A percentile compares a stretch with the other conserved stretches of the same genome.
These are phyloP conservation scores for Arachnopeziza araneosa DNA, from an alignment of 2,329 filamentous ascomycete genomes.

Conservation along the genomic window DNA sequence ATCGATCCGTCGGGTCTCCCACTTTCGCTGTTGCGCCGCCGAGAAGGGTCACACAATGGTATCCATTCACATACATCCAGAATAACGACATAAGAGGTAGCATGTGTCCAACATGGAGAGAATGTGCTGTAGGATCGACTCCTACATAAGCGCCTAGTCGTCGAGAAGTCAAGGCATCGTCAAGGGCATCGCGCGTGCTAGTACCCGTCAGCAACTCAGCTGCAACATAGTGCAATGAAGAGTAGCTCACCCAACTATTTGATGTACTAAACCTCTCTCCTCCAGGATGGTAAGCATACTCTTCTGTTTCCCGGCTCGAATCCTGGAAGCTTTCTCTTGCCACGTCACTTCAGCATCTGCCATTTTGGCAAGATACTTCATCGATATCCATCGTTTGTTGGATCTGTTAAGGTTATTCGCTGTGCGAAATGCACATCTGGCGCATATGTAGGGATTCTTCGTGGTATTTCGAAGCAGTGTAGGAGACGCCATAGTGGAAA, in stretches of 20 bases:
- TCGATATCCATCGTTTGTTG: constrained; percentile 24
- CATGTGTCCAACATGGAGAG: constrained; percentile 75
- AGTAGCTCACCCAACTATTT: constrained; percentile 60
- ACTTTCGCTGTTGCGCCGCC: constrained; percentile 73
- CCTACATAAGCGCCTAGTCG: constrained; percentile 73
- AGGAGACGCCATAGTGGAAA: constrained; percentile 25
- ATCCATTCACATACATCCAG: constrained; percentile 77
- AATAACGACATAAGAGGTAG: constrained; percentile 78
- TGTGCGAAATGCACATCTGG: constrained; percentile 26
- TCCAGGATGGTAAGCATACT: constrained; percentile 61
- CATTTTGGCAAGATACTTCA: constrained; percentile 33
- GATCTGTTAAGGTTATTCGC: constrained; percentile 10
- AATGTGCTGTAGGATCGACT: constrained; percentile 75
- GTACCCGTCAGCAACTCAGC: not conserved
- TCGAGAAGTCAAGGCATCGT: constrained; percentile 57
- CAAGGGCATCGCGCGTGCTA: constrained; percentile 44
- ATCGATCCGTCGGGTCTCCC: constrained; percentile 70
- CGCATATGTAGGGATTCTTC: constrained; percentile 26
- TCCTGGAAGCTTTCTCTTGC: constrained; percentile 41
- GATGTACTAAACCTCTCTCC: constrained; percentile 68
- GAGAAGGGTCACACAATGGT: constrained; percentile 60
- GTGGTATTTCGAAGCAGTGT: constrained; percentile 22
- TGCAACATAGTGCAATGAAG: not conserved
- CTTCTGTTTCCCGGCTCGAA: constrained; percentile 43
- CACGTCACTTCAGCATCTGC: constrained; percentile 37